Base-by-base conservation (phyloP, 2,329 filamentous ascomycete species). In the Penicillium psychrosexuale region DNA sequence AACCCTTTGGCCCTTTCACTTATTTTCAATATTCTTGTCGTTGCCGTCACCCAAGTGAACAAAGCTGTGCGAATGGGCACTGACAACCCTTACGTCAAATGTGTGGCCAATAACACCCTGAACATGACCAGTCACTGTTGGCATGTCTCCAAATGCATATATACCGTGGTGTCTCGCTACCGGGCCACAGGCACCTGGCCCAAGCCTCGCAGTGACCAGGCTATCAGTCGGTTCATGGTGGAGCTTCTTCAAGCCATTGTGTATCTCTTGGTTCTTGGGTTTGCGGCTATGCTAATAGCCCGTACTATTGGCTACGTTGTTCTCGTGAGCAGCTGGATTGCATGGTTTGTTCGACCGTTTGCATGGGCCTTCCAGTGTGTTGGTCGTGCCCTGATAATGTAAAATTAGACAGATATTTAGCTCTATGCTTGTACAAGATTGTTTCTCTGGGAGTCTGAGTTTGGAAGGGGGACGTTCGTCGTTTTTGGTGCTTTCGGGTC, bases 261-360 rank as follows among this genome's bases (percentile, higher is more conserved):
- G 11, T 74, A 74, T 55, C 57, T 74, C 37, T 57, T 68, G 9
- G 57, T 70, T 36, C 61, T 75, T 30, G 70, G 65, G 0, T 70
- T 71, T 44, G 57, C 68, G 4, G 61, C 67, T 33, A 58, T 72
- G 49, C 22, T 74, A 2, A 45, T 74, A 5, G 63, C 66, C 3
- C 68, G 69, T 17, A 60, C 62, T 46, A 66, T 67, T 4, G 62
- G 66, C 2, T 72, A 72, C 31, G 49, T 73, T 38, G 63, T 72
- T 37, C 60, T 73, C 19, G 51, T 73, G 33, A 67, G 66, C 5
- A 68, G 64, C 19, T 75, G 72, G 72, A 58, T 75, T 28, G 48
- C 71, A 12, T 75, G 72, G 72, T 62, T 74, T 49, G 61, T 63
- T 2, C 66, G 56, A 38, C 72, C 72, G 1, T 67, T 74, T 60